phyloP scores from a whole-genome alignment of 768 basidiomycete genomes.

The Phylloporus sp. region DNA sequence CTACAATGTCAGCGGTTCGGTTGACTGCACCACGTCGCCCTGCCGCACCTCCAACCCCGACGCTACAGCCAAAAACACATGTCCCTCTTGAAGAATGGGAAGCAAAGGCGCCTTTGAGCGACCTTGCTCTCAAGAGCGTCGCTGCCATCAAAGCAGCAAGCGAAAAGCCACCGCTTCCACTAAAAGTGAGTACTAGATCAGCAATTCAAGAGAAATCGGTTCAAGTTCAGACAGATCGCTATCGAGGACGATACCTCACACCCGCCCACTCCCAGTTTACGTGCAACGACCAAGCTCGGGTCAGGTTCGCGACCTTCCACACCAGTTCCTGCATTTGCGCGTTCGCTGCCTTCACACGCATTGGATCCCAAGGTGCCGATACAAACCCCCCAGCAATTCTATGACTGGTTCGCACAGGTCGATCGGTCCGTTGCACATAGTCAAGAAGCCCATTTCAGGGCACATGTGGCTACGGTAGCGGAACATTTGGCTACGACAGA shows the following conservation, averaged over 20 bases:
- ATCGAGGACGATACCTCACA: conserved; percentile 34
- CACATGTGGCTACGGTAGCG: conserved; percentile 73
- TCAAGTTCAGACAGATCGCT: conserved; percentile 41
- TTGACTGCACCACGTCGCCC: conserved; percentile 24
- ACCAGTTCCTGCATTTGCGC: conserved; percentile 19
- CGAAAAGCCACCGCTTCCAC: conserved; percentile 60
- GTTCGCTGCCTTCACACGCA: conserved; percentile 39
- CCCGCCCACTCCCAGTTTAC: conserved; percentile 34
- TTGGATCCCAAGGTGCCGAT: conserved; percentile 76
- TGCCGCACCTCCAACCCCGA: conserved; percentile 22
- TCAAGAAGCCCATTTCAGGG: conserved; percentile 90
- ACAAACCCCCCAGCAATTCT: conserved; percentile 91
- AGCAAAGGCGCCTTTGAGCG: conserved; percentile 67
- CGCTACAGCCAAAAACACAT: conserved; percentile 37
- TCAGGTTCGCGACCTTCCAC: conserved; percentile 47
- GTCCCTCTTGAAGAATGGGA: conserved; percentile 93
- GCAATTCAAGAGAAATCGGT: conserved; percentile 12
- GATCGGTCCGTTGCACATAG: conserved; percentile 89
- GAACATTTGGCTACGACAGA: conserved; percentile 80
- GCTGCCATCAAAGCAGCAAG: conserved; percentile 56
- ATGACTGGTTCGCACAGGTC: conserved; percentile 92
- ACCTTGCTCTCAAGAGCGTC: conserved; percentile 66
- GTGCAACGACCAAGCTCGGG: conserved; percentile 37
- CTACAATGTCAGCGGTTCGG: conserved; percentile 23
- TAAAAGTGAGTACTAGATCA: conserved; percentile 55